Evolutionary conservation across 1,284 basidiomycete genomes (phyloP), one percentile per base, ranked within the genome.

Genomic region (Pholiota adiposa): DNA sequence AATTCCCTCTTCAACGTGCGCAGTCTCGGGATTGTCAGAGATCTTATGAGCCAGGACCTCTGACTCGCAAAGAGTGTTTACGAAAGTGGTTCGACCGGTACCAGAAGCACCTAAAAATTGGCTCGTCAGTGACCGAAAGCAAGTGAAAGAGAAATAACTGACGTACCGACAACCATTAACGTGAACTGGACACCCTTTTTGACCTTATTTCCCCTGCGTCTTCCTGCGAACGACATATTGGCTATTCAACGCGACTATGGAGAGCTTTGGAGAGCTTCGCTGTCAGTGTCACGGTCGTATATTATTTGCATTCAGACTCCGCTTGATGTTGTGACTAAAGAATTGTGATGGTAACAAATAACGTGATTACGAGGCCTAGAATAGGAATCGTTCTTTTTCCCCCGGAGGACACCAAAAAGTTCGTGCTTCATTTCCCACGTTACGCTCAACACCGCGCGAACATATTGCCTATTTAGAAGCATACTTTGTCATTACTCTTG

Each of bases 121-220:
- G 57, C 58, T 56, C 54, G 46, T 63, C 58, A 60, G 59, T 49
- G 43, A 58, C 54, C 36, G 27, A 16, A 49, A 36, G 63, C 65
- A 65, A 62, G 66, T 67, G 61, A 61, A 54, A 49, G 58, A 38
- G 43, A 54, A 52, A 58, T 31, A 65, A 56, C 58, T 29, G 48
- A 82, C 88, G 66, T 61, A 96, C 94, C 94, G 71, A 96, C 94
- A 56, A 96, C 94, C 94, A 95, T 96, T 68, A 96, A 76, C 68
- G 94, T 97, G 81, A 97, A 94, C 81, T 96, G 95, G 57, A 97
- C 92, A 77, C 94, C 94, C 86, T 97, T 97, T 82, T 97, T 97
- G 77, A 93, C 94, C 78, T 96, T 96, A 83, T 96, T 97, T 79
- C 90, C 91, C 76, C 92, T 87, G 72, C 92, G 90, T 80, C 90